Base-by-base conservation (phyloP, 768 basidiomycete species). In the Pleurotus salmoneostramineus region DNA sequence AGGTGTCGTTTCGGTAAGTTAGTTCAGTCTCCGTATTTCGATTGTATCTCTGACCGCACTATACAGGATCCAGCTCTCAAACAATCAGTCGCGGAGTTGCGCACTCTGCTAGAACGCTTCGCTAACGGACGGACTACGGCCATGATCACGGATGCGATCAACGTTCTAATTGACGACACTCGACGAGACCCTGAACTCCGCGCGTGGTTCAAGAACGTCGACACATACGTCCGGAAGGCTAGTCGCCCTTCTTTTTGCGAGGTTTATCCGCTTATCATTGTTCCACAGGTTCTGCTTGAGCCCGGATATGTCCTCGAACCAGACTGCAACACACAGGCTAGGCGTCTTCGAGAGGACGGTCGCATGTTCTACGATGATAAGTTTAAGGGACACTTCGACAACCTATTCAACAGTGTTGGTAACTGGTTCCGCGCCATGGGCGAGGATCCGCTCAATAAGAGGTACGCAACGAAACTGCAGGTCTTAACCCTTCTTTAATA, bases 71-170 rank as follows among this genome's bases (percentile, higher is more conserved):
- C 78, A 2, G 68, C 77, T 4, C 75, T 95, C 65, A 74, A 81
- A 48, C 71, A 77, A 36, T 80, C 89, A 10, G 77, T 80, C 27
- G 60, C 67, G 40, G 84, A 93, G 66, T 79, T 95, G 32, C 85
- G 91, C 47, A 87, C 85, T 1, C 77, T 98, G 8, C 83, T 97
- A 43, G 95, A 98, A 71, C 87, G 96, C 17, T 95, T 98, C 68
- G 95, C 95, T 5, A 88, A 92, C 64, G 83, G 81, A 54, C 67
- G 74, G 63, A 84, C 83, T 40, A 80, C 95, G 71, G 76, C 87
- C 57, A 70, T 78, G 33, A 80, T 96, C 58, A 76, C 89, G 36
- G 82, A 90, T 60, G 81, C 94, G 4, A 76, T 89, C 42, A 78
- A 88, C 63, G 80, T 79, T 2, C 77, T 99, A 12, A 87, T 87